Base-by-base conservation (phyloP, 768 basidiomycete species). In the Filobasidium floriforme region DNA sequence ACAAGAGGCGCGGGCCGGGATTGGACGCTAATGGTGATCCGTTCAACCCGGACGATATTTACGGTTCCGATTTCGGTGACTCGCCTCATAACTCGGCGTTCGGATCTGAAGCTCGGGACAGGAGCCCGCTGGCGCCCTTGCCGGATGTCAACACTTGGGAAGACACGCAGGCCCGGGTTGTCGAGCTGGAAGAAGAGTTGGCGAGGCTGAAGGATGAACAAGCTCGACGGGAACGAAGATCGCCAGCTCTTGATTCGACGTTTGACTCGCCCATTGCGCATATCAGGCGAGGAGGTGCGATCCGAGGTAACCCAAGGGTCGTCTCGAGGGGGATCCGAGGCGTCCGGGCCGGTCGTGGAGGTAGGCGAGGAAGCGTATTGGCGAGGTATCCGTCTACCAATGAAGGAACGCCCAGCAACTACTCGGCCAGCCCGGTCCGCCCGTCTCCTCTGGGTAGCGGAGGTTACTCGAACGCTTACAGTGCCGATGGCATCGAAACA, bases 11-110 rank as follows among this genome's bases (percentile, higher is more conserved):
- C 26, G 74, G 77, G 29, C 77, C 76, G 19, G 78, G 78, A 1
- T 76, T 79, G 41, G 79, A 76, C 55, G 71, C 60, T 37, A 69
- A 76, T 51, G 77, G 76, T 57, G 64, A 73, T 49, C 73, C 73
- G 22, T 71, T 75, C 11, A 75, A 74, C 18, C 77, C 77, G 1
- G 68, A 68, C 41, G 69, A 71, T 24, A 63, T 74, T 3, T 77
- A 75, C 66, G 65, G 70, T 65, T 75, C 76, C 61, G 76, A 80
- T 69, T 77, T 76, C 59, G 62, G 61, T 40, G 76, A 77, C 24
- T 76, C 77, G 14, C 63, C 63, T 6, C 70, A 74, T 37, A 67
- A 69, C 5, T 77, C 76, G 0, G 76, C 77, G 3, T 72, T 70
- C 40, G 76, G 73, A 60, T 66, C 69, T 2, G 66, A 65, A 18